Percentiles rank a stretch among this genome's conserved stretches.
phyloP scores from a whole-genome alignment of 106 monocot genomes.

The Gastrodia elata region DNA sequence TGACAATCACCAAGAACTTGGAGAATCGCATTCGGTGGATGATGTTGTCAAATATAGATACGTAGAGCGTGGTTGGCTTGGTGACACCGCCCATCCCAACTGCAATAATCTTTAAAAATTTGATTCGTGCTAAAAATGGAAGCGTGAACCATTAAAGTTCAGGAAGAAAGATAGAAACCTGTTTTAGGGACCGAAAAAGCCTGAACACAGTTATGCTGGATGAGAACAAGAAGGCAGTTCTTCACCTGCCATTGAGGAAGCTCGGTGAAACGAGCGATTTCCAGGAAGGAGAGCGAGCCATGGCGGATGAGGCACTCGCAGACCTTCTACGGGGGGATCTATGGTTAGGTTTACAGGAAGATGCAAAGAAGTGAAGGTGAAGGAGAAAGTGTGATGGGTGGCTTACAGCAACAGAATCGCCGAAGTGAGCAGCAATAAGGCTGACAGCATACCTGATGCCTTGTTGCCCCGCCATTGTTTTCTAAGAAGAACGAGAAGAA shows the following conservation, averaged over 20 bases:
- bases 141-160: no score
- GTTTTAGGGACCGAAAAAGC: constrained; percentile 42
- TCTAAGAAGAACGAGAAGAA: background rate
- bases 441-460: constrained; percentile 39
- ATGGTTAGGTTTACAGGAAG: background rate
- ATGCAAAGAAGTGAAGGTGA: background rate
- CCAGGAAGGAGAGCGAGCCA: constrained; percentile 57
- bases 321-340: constrained; percentile 41
- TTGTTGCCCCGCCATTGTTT: constrained; percentile 35
- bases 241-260: constrained; percentile 38
- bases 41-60: constrained; percentile 68
- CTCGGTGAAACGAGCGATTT: constrained; percentile 39
- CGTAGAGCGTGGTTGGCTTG: constrained; percentile 46
- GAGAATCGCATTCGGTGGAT: constrained; percentile 71
- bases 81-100: constrained; percentile 16
- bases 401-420: constrained; percentile 47
- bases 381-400: background rate
- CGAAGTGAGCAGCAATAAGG: constrained; percentile 56
- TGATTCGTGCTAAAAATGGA: background rate
- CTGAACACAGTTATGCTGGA: constrained; percentile 96
- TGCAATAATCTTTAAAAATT: constrained; percentile 1
- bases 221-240: constrained; percentile 77
- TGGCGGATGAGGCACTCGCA: constrained; percentile 54
- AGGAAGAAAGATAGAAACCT: no score
- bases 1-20: constrained; percentile 53